phyloP scores from a whole-genome alignment of 2,329 filamentous ascomycete genomes.

The Xylaria sp. region DNA sequence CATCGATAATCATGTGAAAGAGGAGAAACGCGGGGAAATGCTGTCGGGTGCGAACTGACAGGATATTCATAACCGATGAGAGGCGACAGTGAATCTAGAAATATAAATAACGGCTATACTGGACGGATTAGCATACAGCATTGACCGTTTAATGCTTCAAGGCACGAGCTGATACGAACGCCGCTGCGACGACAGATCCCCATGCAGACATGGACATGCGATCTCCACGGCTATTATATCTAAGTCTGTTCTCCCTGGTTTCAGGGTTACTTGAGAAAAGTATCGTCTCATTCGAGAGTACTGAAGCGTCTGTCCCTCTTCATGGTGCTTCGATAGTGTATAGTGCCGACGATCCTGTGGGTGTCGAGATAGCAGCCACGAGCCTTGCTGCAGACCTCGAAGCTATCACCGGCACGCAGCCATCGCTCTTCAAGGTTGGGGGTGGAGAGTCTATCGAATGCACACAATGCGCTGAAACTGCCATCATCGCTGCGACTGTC shows the following conservation, averaged over 20 bases:
- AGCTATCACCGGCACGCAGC: conserved; percentile 41
- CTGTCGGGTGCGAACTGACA: neutral
- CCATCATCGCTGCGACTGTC: conserved; percentile 64
- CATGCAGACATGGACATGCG: conserved; percentile 19
- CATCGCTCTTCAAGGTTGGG: conserved; percentile 30
- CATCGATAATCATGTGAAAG: conserved; percentile 25
- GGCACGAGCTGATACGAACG: neutral
- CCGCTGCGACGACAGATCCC: neutral
- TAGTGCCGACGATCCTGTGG: conserved; percentile 37
- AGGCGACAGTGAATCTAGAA: neutral
- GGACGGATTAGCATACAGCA: neutral
- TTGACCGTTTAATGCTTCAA: neutral
- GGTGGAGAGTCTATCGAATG: conserved; percentile 5
- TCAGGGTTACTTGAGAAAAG: conserved; percentile 36
- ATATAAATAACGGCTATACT: neutral
- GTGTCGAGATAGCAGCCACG: conserved; percentile 39
- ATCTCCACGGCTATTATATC: neutral
- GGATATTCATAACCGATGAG: neutral
- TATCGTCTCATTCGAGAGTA: conserved; percentile 36
- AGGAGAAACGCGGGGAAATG: conserved; percentile 36
- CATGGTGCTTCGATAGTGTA: conserved; percentile 38
- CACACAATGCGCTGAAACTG: conserved; percentile 43
- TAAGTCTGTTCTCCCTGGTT: conserved; percentile 14
- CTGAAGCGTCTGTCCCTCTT: conserved; percentile 26
- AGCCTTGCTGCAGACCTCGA: conserved; percentile 44